A percentile compares a stretch with the other conserved stretches of the same genome.
These are phyloP conservation scores for Podila verticillata DNA, from an alignment of 192 early-diverging fungal genomes.

Conservation along the genomic window DNA sequence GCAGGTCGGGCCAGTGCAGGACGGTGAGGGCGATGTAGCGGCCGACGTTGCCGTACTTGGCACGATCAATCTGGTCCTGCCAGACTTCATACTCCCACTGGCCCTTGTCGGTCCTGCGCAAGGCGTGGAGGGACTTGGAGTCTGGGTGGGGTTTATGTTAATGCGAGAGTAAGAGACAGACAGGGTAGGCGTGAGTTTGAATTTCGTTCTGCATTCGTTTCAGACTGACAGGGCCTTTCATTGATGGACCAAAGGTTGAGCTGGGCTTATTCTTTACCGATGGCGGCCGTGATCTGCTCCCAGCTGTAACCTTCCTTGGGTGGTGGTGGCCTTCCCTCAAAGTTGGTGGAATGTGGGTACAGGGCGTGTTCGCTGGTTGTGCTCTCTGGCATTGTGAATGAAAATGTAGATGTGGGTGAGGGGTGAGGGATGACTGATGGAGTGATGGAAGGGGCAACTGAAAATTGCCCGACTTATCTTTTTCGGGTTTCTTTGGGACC, in stretches of 20 bases:
- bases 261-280: conserved; percentile 11
- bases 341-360: conserved; percentile 34
- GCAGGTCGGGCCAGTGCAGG: conserved; percentile 29
- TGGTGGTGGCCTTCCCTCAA: conserved; percentile 25
- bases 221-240: too few relatives aligned
- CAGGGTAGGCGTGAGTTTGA: too few relatives aligned
- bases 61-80: conserved; percentile 22
- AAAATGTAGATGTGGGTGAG: too few relatives aligned
- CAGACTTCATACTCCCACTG: conserved; percentile 49
- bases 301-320: conserved; percentile 37
- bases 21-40: conserved; percentile 35
- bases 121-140: conserved; percentile 11
- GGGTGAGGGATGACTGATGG: background rate
- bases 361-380: background rate
- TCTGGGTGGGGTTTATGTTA: background rate
- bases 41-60: conserved; percentile 27
- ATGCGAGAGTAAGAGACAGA: too few relatives aligned
- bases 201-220: too few relatives aligned
- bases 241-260: too few relatives aligned
- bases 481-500: too few relatives aligned
- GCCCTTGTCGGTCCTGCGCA: conserved; percentile 42
- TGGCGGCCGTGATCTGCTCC: conserved; percentile 25
- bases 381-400: background rate
- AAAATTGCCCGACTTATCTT: background rate
- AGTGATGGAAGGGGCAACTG: background rate